phyloP scores from a whole-genome alignment of 352 stramenopile genomes.

The Blastocystis hominis region DNA sequence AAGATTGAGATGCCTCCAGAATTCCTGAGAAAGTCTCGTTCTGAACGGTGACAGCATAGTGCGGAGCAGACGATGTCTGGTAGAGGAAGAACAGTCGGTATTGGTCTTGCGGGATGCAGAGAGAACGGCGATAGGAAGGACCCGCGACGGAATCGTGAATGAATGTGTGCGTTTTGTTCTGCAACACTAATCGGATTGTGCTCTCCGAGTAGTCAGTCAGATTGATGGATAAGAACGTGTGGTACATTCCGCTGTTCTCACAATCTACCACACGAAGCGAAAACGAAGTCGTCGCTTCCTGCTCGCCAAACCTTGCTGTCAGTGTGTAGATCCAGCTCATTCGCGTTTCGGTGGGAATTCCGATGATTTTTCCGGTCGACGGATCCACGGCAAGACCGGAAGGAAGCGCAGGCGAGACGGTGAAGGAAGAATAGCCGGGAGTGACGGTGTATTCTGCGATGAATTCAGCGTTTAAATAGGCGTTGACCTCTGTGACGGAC shows the following conservation, averaged over 20 bases:
- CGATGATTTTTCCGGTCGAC: background rate
- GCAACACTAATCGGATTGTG: background rate
- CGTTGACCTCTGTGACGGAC: background rate
- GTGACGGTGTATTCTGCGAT: background rate
- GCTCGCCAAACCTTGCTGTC: background rate
- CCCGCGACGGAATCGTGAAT: background rate
- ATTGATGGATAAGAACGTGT: background rate
- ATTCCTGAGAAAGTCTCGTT: background rate
- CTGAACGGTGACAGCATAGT: background rate
- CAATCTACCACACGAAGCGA: background rate
- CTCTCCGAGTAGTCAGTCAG: background rate
- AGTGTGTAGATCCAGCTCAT: background rate
- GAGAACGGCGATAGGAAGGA: background rate
- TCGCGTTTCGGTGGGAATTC: background rate
- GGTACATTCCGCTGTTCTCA: background rate
- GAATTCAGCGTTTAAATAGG: background rate
- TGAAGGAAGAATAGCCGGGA: background rate
- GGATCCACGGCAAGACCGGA: constrained; percentile 20
- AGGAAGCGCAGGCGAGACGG: background rate
- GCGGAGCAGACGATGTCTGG: background rate
- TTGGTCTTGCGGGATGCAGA: background rate
- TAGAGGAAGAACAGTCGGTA: background rate
- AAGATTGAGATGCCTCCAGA: background rate
- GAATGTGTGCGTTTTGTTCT: background rate
- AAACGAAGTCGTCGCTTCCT: background rate